phyloP scores from a whole-genome alignment of 2,329 filamentous ascomycete genomes.

The Pestalotiopsis fici region DNA sequence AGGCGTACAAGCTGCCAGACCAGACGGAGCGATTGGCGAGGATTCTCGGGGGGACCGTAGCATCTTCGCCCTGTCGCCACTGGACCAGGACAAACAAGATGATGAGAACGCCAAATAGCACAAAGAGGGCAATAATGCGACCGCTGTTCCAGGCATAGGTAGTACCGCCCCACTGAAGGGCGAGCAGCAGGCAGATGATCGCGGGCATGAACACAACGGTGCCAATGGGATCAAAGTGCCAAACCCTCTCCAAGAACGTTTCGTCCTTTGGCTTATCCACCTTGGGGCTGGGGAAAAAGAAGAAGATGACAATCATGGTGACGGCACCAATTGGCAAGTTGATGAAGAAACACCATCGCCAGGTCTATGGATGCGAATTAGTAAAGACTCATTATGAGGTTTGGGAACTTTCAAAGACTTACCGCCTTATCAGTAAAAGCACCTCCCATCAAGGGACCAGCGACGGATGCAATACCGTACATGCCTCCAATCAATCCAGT shows the following conservation, averaged over 20 bases:
- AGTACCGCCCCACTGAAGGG: constrained; percentile 46
- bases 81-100: constrained; percentile 34
- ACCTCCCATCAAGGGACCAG: constrained; percentile 30
- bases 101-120: constrained; percentile 31
- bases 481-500: constrained; percentile 26
- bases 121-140: constrained; percentile 34
- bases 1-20: constrained; percentile 28
- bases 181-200: constrained; percentile 46
- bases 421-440: constrained; percentile 32
- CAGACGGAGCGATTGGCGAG: constrained; percentile 35
- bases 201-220: constrained; percentile 28
- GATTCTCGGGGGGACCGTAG: constrained; percentile 41
- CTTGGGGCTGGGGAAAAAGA: constrained; percentile 23
- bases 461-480: constrained; percentile 41
- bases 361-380: constrained; percentile 14
- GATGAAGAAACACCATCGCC: constrained; percentile 34
- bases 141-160: constrained; percentile 35
- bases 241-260: constrained; percentile 16
- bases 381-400: neutral
- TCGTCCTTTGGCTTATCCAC: constrained; percentile 12
- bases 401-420: constrained; percentile 9
- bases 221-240: constrained; percentile 27
- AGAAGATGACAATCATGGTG: constrained; percentile 20
- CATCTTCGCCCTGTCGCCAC: constrained; percentile 33
- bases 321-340: constrained; percentile 31